A percentile compares a stretch with the other conserved stretches of the same genome.
phyloP scores from a whole-genome alignment of 2,329 filamentous ascomycete genomes.

The Madurella fahalii region DNA sequence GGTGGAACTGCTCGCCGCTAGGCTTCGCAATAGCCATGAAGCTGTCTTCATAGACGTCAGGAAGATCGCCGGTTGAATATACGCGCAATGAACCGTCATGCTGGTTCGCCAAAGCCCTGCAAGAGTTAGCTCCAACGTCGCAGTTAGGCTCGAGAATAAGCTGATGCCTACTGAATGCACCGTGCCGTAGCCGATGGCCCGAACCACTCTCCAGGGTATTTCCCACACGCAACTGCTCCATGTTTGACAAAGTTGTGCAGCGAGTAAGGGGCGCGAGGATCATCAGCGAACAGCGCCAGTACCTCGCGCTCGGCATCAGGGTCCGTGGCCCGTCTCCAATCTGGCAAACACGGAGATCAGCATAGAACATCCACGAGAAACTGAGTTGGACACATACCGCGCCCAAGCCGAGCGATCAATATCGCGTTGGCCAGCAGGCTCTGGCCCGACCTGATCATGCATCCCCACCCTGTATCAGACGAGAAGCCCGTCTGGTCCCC shows the following conservation, averaged over 20 bases:
- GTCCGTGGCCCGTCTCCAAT: constrained; percentile 67
- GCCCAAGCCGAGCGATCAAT: constrained; percentile 66
- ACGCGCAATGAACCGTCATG: constrained; percentile 66
- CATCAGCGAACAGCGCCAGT: constrained; percentile 80
- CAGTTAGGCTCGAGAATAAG: too few relatives aligned
- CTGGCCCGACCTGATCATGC: constrained; percentile 97
- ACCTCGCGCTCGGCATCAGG: constrained; percentile 63
- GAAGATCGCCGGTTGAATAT: constrained; percentile 84
- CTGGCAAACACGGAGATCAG: constrained; percentile 35
- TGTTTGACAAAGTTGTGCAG: constrained; percentile 92
- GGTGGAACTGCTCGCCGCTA: constrained; percentile 63
- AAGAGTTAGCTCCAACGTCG: constrained; percentile 4
- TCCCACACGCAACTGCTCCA: constrained; percentile 81
- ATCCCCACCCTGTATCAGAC: constrained; percentile 94
- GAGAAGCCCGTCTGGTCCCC: constrained; percentile 78
- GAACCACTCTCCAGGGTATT: constrained; percentile 97
- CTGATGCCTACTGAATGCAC: constrained; percentile 77
- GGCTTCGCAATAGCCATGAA: constrained; percentile 74
- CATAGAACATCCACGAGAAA: neutral
- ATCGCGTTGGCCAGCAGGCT: constrained; percentile 86
- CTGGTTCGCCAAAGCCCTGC: constrained; percentile 69
- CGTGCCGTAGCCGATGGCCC: constrained; percentile 92
- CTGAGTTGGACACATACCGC: constrained; percentile 52
- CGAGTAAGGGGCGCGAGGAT: constrained; percentile 81
- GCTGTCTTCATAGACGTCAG: constrained; percentile 88